Base-by-base conservation (phyloP, 192 early-diverging fungal species). In the Geranomyces michiganensis region DNA sequence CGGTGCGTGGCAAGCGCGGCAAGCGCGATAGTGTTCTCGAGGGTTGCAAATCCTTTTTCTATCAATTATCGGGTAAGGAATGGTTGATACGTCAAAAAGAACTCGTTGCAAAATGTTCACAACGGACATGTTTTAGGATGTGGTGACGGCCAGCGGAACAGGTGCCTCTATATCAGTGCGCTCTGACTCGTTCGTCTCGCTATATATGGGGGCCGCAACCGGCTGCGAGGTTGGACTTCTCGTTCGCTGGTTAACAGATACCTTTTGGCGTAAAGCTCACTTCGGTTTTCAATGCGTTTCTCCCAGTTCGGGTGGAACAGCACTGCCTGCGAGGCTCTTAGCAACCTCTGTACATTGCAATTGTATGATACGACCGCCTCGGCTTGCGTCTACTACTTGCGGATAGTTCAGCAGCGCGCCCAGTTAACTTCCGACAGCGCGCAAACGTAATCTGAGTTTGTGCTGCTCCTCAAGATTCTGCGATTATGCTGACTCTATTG, bases 261-360 rank as follows among this genome's bases (percentile, higher is more conserved):
- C 47, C 26, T 30, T 13, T 1, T 32, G 10, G 4, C 36, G 12
- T 9, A 46, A 17, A 66, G 1, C 22, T 3, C 36, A n/a, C n/a
- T n/a, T n/a, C n/a, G 7, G 27, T 65, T 8, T 24, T 51, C n/a
- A 13, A 43, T 29, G 5, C 8, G 56, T 1, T 24, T 49, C 19
- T 48, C 1, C 15, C 24, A 79, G 62, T 73, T 64, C 56, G 44
- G 67, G 13, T 78, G 81, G 66, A 66, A 82, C 55, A 41, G 56
- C 24, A 22, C 58, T 15, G 36, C 82, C n/a, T 87, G 85, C 61
- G 72, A 82, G 30, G 33, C 53, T 9, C 65, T 87, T 3, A 78
- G 62, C n/a, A 87, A 87, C 58, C 72, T 83, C 12, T 87, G 85
- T 55, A 79, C 76, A 3, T 49, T 87, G 44, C 76, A 78, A 24